These are phyloP conservation scores for Xylaria sp. DNA, from an alignment of 2,329 filamentous ascomycete species.

Conservation along the genomic window DNA sequence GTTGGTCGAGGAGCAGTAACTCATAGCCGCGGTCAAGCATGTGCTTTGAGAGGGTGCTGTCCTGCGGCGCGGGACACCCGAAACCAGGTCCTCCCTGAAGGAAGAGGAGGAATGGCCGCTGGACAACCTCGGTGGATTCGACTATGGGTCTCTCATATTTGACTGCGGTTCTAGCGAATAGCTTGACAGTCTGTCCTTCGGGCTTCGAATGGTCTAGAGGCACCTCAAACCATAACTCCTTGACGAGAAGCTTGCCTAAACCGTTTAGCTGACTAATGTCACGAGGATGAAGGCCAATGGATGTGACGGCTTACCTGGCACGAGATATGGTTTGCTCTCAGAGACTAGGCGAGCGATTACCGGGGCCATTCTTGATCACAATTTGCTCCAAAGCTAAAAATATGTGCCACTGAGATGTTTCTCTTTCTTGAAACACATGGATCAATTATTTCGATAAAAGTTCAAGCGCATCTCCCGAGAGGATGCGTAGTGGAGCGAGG, in stretches of 20 bases:
- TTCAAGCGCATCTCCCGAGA: neutral
- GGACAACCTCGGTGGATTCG: constrained; percentile 52
- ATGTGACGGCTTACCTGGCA: constrained; percentile 47
- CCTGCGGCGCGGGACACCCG: constrained; percentile 79
- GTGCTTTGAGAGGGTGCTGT: constrained; percentile 74
- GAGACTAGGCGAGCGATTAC: constrained; percentile 49
- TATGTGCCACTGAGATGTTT: neutral
- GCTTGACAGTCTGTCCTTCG: constrained; percentile 68
- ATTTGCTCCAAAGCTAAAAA: neutral
- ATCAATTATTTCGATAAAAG: neutral
- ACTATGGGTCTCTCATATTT: constrained; percentile 73
- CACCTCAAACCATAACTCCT: constrained; percentile 88
- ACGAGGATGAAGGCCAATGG: neutral
- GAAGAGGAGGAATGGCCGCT: constrained; percentile 73
- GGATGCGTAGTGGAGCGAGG: neutral
- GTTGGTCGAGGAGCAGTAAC: constrained; percentile 87
- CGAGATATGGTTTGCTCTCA: constrained; percentile 56
- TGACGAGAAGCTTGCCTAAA: constrained; percentile 77
- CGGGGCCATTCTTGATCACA: constrained; percentile 38
- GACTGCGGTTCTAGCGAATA: constrained; percentile 81
- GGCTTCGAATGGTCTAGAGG: constrained; percentile 80
- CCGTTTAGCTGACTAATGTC: constrained; percentile 31
- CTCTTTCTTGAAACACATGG: neutral
- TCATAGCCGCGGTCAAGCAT: constrained; percentile 86
- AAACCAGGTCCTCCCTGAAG: constrained; percentile 89